Conservation (phyloP, 192 early-diverging fungal species). For the Dispira simplex region DNA sequence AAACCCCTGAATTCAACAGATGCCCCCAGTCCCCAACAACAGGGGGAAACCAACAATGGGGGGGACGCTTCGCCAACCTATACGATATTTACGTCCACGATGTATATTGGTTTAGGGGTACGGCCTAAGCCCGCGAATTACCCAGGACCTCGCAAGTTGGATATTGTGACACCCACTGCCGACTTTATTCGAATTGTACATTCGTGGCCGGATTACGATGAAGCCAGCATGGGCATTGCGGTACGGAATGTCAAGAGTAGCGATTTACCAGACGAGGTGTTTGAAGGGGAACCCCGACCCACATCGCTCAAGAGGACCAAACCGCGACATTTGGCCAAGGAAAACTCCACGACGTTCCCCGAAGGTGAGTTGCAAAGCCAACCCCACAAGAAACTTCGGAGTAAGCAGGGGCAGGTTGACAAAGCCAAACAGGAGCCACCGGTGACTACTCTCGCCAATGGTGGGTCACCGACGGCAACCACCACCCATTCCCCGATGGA, state of each 20-base stretch:
- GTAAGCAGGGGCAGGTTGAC: neutral
- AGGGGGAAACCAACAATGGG: slow-evolving; percentile 16
- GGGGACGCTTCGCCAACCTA: slow-evolving; percentile 13
- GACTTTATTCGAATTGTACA: slow-evolving; percentile 79
- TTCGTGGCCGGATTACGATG: slow-evolving; percentile 62
- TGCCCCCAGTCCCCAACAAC: neutral
- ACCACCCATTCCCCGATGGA: no score
- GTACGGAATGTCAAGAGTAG: slow-evolving; percentile 42
- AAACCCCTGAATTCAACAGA: slow-evolving; percentile 12
- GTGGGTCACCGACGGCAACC: no score
- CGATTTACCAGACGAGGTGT: slow-evolving; percentile 22
- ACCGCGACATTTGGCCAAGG: neutral
- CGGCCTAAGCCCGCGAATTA: slow-evolving; percentile 32
- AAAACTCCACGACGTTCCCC: neutral
- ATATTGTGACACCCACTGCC: slow-evolving; percentile 62
- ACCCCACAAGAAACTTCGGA: slow-evolving; percentile 4
- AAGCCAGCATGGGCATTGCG: slow-evolving; percentile 43
- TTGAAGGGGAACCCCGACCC: slow-evolving; percentile 15
- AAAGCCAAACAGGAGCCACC: no score
- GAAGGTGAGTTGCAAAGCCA: neutral
- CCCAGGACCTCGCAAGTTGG: slow-evolving; percentile 42
- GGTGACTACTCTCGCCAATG: no score
- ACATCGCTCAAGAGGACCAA: neutral
- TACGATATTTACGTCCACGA: slow-evolving; percentile 46
- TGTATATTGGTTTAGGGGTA: slow-evolving; percentile 78